These are phyloP conservation scores for Backusella parvicylindrica DNA, from an alignment of 192 early-diverging fungal species.

Conservation along the genomic window DNA sequence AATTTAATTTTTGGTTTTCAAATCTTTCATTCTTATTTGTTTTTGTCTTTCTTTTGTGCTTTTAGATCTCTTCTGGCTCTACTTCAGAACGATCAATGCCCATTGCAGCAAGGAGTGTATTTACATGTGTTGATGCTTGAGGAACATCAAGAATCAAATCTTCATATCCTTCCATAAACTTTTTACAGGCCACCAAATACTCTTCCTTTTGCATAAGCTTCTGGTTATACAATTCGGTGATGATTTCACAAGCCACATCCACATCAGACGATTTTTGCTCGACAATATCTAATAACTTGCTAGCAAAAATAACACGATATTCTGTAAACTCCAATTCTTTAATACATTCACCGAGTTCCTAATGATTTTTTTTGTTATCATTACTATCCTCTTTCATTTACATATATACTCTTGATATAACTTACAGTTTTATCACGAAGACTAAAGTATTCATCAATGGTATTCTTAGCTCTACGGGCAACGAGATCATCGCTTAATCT, in stretches of 20 bases:
- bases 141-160: conserved; percentile 38
- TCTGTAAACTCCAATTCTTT: conserved; percentile 22
- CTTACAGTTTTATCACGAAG: conserved; percentile 34
- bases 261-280: conserved; percentile 28
- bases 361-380: neutral
- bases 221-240: conserved; percentile 14
- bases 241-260: conserved; percentile 13
- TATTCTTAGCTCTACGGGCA: conserved; percentile 26
- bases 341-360: conserved; percentile 24
- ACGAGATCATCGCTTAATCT: conserved; percentile 19
- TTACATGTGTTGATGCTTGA: conserved; percentile 31
- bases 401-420: neutral
- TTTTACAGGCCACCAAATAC: conserved; percentile 19
- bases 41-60: neutral
- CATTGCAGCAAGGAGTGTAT: conserved; percentile 18
- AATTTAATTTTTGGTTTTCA: neutral
- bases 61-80: neutral
- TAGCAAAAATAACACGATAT: conserved; percentile 9
- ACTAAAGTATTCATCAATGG: conserved; percentile 31
- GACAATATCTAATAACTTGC: conserved; percentile 18
- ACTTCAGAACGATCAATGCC: conserved; percentile 6
- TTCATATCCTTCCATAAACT: conserved; percentile 32
- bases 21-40: neutral
- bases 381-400: neutral
- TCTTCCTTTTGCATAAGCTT: conserved; percentile 16